Evolutionary conservation across 768 basidiomycete genomes (phyloP).

Genomic region (Gymnopilus dilepis): DNA sequence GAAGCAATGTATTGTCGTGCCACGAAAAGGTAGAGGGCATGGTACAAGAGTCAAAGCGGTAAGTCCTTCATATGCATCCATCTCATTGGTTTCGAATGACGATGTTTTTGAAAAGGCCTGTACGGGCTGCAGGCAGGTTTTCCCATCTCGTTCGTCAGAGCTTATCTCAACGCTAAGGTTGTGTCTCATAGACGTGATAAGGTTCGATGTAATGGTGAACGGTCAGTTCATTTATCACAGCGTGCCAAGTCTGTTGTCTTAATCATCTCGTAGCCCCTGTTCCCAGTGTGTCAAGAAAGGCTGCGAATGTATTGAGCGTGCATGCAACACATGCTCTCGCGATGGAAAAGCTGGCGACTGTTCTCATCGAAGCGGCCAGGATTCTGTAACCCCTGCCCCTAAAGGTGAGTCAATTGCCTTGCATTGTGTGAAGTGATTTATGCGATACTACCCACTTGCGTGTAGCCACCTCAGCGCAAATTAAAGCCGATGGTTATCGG

Average conservation of each 20-base stretch:
- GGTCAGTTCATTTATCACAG: conserved; percentile 39
- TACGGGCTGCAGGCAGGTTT: conserved; percentile 67
- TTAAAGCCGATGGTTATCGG: neutral
- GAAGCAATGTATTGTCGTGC: conserved; percentile 53
- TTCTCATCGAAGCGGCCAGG: conserved; percentile 41
- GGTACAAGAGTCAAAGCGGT: conserved; percentile 68
- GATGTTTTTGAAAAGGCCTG: conserved; percentile 58
- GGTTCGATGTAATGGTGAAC: conserved; percentile 62
- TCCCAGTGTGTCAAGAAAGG: conserved; percentile 54
- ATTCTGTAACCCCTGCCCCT: conserved; percentile 26
- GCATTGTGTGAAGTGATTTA: neutral
- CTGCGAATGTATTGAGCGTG: conserved; percentile 56
- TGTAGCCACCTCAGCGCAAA: neutral
- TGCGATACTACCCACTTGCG: neutral
- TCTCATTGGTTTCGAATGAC: conserved; percentile 8
- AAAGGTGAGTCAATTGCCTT: conserved; percentile 20
- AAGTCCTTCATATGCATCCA: conserved; percentile 29
- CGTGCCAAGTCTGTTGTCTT: conserved; percentile 15
- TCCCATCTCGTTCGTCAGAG: neutral
- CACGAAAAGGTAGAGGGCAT: conserved; percentile 60
- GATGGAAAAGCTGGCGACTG: conserved; percentile 53
- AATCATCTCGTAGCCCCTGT: conserved; percentile 48
- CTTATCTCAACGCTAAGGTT: neutral
- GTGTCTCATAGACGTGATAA: conserved; percentile 57
- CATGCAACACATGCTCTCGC: conserved; percentile 48